Evolutionary conservation across 1,139 yeast species (phyloP), one percentile per base, ranked within the genome.

Genomic region (Sugiyamaella paludigena): DNA sequence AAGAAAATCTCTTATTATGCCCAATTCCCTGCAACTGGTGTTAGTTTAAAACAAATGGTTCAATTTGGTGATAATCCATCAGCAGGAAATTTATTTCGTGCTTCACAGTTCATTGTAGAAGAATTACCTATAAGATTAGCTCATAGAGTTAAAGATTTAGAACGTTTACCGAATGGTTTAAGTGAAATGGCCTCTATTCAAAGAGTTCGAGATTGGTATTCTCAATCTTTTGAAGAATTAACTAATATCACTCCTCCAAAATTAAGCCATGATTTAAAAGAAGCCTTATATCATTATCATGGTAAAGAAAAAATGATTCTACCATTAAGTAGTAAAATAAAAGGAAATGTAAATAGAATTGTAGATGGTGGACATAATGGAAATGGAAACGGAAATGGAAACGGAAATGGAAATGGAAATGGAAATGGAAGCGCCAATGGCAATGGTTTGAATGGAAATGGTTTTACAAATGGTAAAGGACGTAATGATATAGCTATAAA

Each of bases 111-210:
- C 65, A 83, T 87, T 11, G 88, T 86, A 2, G 89, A 87, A 62
- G 96, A 89, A 66, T 75, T 89, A 40, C 96, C 96, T 3, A 87
- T 89, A 38, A 73, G 97, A 53, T 73, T 88, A 45, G 95, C 96
- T 1, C 85, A 86, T 58, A 78, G 95, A 51, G 95, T 88, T 30
- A 83, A 86, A 64, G 96, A 88, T 63, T 72, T 89, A 50, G 95
- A 88, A 43, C 78, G 78, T 38, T 78, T 94, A 31, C 96, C 96
- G 0, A 75, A 83, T 58, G 92, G 88, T 0, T 74, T 89, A 50
- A 77, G 75, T 58, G 75, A 81, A 35, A 82, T 83, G 80, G 88
- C 89, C 1, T 81, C 89, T 2, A 87, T 92, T 43, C 73, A 77
- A 50, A 77, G 83, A 57, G 96, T 89, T 16, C 79, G 83, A 55